phyloP scores from a whole-genome alignment of 1,139 yeast genomes.

The Pichia cactophila region DNA sequence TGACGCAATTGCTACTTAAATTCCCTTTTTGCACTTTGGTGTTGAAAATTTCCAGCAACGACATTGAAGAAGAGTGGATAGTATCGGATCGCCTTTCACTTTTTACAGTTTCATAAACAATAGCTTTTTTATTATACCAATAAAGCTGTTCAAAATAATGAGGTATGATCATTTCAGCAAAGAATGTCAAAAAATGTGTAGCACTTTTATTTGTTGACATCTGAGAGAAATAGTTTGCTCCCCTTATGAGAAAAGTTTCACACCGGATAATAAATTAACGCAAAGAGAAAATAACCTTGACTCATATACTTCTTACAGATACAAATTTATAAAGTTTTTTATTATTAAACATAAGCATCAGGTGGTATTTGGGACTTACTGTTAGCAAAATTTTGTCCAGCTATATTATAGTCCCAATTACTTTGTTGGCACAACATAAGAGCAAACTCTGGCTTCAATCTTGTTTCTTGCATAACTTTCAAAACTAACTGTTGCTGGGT shows the following conservation, averaged over 20 bases:
- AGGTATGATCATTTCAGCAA: slow-evolving; percentile 6
- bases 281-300: no score
- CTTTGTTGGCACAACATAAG: slow-evolving; percentile 85
- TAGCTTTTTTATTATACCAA: slow-evolving; percentile 11
- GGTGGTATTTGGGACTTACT: slow-evolving; percentile 51
- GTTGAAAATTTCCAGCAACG: background rate
- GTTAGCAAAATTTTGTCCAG: slow-evolving; percentile 63
- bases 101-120: background rate
- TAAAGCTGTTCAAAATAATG: slow-evolving; percentile 1
- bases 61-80: background rate
- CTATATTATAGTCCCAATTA: slow-evolving; percentile 69
- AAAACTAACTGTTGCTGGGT: slow-evolving; percentile 61
- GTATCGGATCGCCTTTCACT: background rate
- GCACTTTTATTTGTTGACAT: background rate
- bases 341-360: slow-evolving; percentile 37
- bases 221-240: background rate
- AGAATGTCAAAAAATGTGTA: background rate
- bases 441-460: slow-evolving; percentile 70
- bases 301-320: background rate
- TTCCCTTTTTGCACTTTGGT: no score
- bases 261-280: no score
- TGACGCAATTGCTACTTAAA: background rate
- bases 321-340: background rate
- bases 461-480: slow-evolving; percentile 64
- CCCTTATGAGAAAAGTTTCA: background rate